A percentile compares a stretch with the other conserved stretches of the same genome.
These are phyloP conservation scores for Penicillium sp. DNA, from an alignment of 2,329 filamentous ascomycete species.

Conservation along the genomic window DNA sequence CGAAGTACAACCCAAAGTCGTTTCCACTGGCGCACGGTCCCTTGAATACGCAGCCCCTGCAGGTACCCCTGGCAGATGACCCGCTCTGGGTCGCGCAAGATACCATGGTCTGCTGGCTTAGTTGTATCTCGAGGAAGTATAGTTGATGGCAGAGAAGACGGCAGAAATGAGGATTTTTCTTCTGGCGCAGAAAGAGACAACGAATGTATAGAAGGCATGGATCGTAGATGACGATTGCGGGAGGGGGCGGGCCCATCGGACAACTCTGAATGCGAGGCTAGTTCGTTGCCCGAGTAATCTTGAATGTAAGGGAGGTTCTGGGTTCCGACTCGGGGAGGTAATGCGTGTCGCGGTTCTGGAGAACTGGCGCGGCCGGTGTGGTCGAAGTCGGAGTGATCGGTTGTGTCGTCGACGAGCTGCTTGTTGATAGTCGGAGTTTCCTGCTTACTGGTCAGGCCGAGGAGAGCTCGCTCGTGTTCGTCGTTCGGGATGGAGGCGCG, in stretches of 20 bases:
- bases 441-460: constrained; percentile 41
- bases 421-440: constrained; percentile 26
- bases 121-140: constrained; percentile 56
- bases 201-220: constrained; percentile 33
- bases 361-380: constrained; percentile 34
- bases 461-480: constrained; percentile 83
- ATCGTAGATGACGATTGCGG: constrained; percentile 30
- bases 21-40: constrained; percentile 89
- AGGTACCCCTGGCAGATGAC: constrained; percentile 95
- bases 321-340: constrained; percentile 30
- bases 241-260: constrained; percentile 60
- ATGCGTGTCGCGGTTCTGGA: constrained; percentile 34
- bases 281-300: constrained; percentile 64
- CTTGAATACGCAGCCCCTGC: constrained; percentile 77
- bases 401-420: constrained; percentile 40
- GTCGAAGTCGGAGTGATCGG: constrained; percentile 47
- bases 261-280: constrained; percentile 83
- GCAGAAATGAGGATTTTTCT: constrained; percentile 33
- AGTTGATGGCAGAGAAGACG: neutral
- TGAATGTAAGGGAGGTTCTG: constrained; percentile 41
- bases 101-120: constrained; percentile 60
- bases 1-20: constrained; percentile 90
- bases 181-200: constrained; percentile 31
- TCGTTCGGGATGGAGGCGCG: constrained; percentile 79
- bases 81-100: constrained; percentile 72